Evolutionary conservation across 768 basidiomycete genomes (phyloP).

Genomic region (Phylloporus arenicola): DNA sequence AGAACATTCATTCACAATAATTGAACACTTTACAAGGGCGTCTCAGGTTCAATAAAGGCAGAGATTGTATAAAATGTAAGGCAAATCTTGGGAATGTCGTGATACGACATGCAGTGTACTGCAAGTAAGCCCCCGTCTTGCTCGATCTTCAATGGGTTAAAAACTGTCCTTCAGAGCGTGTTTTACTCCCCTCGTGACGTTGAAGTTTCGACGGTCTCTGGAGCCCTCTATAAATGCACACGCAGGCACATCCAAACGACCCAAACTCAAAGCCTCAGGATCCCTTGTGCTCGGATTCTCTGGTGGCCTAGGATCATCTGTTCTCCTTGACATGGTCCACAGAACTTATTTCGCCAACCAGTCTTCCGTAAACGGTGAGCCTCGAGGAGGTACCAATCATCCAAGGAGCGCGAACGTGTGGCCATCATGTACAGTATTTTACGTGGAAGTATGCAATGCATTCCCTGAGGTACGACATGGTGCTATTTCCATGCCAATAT

Average conservation of each 20-base stretch:
- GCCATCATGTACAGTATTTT: conserved; percentile 58
- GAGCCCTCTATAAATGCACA: conserved; percentile 59
- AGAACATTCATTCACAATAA: background rate
- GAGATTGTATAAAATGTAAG: conserved; percentile 72
- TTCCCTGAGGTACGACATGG: conserved; percentile 50
- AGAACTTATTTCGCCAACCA: conserved; percentile 46
- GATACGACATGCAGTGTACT: conserved; percentile 77
- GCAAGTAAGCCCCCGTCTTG: conserved; percentile 53
- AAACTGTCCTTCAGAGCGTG: conserved; percentile 43
- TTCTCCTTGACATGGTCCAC: conserved; percentile 64
- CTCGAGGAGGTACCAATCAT: conserved; percentile 57
- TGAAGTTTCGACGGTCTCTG: conserved; percentile 60
- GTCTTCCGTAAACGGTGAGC: conserved; percentile 25
- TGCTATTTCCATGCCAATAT: background rate
- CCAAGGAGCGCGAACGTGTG: conserved; percentile 59
- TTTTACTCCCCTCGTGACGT: conserved; percentile 55
- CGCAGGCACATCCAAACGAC: conserved; percentile 52
- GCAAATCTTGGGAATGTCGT: conserved; percentile 58
- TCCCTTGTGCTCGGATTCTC: conserved; percentile 67
- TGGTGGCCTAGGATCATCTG: conserved; percentile 73
- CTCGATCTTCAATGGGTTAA: background rate
- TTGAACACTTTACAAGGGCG: conserved; percentile 40
- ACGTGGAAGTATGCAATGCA: conserved; percentile 62
- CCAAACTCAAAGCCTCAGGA: conserved; percentile 59
- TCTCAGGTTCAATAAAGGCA: conserved; percentile 62